Evolutionary conservation across 176 grass and related monocot species (phyloP).

Genomic region (Carex myosuroides): DNA sequence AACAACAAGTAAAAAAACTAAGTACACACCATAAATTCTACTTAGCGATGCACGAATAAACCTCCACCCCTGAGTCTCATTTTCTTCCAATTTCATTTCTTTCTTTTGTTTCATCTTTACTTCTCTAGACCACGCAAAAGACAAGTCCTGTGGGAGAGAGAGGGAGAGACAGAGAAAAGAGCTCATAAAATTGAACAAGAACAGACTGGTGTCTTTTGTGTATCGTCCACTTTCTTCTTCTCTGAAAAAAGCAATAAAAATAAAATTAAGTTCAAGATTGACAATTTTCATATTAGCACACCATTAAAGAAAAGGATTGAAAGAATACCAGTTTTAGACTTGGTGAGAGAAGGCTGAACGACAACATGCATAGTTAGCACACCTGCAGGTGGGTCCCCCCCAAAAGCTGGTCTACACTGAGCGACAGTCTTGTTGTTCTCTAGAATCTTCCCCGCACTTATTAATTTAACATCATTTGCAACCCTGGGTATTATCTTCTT

Average conservation of each 20-base stretch:
- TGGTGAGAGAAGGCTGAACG: conserved; percentile 34
- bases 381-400: conserved; percentile 33
- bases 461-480: conserved; percentile 39
- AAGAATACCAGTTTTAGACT: conserved; percentile 32
- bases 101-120: conserved; percentile 24
- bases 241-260: conserved; percentile 8
- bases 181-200: conserved; percentile 26
- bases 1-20: conserved; percentile 21
- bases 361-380: conserved; percentile 41
- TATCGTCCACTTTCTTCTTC: conserved; percentile 25
- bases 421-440: conserved; percentile 36
- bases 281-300: not conserved
- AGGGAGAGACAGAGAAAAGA: not conserved
- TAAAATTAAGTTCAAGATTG: not conserved
- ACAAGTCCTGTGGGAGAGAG: conserved; percentile 8
- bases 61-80: conserved; percentile 14
- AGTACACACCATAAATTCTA: conserved; percentile 24
- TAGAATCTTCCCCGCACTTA: conserved; percentile 33
- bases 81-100: conserved; percentile 22
- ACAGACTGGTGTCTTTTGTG: conserved; percentile 17
- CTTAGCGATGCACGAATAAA: conserved; percentile 15
- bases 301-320: not conserved
- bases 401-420: conserved; percentile 35
- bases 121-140: conserved; percentile 19
- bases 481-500: conserved; percentile 43